Percentiles rank a stretch among this genome's conserved stretches.
Conservation (phyloP, 768 basidiomycete genomes). For the Mycena kentingensis region DNA sequence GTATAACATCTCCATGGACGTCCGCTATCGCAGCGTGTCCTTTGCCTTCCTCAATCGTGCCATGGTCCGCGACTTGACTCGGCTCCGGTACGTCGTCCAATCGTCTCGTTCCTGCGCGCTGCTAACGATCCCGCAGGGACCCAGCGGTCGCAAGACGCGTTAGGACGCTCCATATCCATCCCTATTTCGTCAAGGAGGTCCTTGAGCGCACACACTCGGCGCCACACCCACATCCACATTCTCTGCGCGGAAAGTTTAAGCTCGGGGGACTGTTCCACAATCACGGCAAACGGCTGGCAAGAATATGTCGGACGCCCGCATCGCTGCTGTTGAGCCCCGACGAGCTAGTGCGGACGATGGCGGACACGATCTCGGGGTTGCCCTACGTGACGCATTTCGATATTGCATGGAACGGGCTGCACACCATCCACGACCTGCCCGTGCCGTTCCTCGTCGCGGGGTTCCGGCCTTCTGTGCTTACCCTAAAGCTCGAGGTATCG, state of each 20-base stretch:
- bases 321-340: constrained; percentile 36
- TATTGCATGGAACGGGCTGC: constrained; percentile 50
- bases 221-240: constrained; percentile 1
- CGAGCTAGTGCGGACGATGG: constrained; percentile 42
- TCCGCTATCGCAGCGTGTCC: constrained; percentile 49
- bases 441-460: constrained; percentile 38
- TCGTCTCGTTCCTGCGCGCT: background rate
- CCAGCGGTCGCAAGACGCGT: constrained; percentile 51
- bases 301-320: constrained; percentile 30
- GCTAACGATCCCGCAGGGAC: constrained; percentile 36
- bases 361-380: constrained; percentile 45
- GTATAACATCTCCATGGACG: constrained; percentile 42
- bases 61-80: constrained; percentile 34
- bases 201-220: constrained; percentile 30
- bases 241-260: constrained; percentile 23
- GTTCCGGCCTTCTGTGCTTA: constrained; percentile 40
- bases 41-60: constrained; percentile 49
- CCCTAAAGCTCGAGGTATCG: constrained; percentile 45
- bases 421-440: constrained; percentile 30
- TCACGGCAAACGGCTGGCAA: constrained; percentile 30
- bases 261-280: constrained; percentile 38
- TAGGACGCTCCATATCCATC: constrained; percentile 49
- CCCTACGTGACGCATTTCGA: constrained; percentile 52
- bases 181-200: constrained; percentile 48
- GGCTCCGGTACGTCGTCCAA: constrained; percentile 37